Conservation (phyloP, 345 rosid species). For the Conringia planisiliqua region DNA sequence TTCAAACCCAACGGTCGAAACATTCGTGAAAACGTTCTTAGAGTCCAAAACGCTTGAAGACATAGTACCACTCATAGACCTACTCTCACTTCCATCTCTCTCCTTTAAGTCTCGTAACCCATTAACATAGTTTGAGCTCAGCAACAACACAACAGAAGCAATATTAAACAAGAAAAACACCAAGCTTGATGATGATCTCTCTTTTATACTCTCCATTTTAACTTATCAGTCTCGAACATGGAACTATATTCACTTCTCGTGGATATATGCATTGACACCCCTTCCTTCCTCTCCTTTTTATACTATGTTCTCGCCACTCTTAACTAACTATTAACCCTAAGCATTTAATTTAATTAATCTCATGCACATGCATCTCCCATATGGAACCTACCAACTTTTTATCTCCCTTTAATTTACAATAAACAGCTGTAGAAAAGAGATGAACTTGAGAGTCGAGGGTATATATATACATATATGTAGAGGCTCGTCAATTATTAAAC, state of each 20-base stretch:
- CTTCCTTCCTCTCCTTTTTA: slow-evolving; percentile 18
- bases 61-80: not conserved
- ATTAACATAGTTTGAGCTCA: slow-evolving; percentile 33
- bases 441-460: not conserved
- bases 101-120: slow-evolving; percentile 36
- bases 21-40: not conserved
- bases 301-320: slow-evolving; percentile 10
- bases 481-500: slow-evolving; percentile 5
- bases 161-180: slow-evolving; percentile 13
- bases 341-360: slow-evolving; percentile 6
- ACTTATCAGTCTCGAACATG: slow-evolving; percentile 1
- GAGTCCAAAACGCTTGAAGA: slow-evolving; percentile 11
- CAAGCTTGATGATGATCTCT: slow-evolving; percentile 16
- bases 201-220: slow-evolving; percentile 13
- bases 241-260: slow-evolving; percentile 16
- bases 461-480: not conserved
- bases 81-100: slow-evolving; percentile 18
- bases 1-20: slow-evolving; percentile 11
- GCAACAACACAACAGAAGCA: slow-evolving; percentile 13
- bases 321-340: not conserved
- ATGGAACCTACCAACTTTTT: slow-evolving; percentile 26
- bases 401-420: not conserved
- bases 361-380: slow-evolving; percentile 24
- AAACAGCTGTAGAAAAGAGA: not conserved
- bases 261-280: slow-evolving; percentile 7